Conservation (phyloP, 2,329 filamentous ascomycete species). For the Aspergillus ruber region DNA sequence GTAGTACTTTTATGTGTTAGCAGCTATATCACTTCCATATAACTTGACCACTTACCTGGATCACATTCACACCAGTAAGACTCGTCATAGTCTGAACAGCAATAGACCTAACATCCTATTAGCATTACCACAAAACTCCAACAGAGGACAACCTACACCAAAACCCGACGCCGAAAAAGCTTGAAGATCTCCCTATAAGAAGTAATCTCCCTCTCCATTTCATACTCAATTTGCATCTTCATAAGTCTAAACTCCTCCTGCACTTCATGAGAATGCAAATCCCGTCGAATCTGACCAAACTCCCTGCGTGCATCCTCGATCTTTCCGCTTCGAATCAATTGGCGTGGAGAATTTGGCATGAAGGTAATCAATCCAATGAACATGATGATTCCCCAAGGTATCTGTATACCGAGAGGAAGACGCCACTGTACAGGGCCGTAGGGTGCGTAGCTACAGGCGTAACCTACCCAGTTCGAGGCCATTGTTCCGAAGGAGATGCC, state of each 20-base stretch:
- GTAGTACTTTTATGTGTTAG: slow-evolving; percentile 19
- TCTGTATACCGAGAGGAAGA: slow-evolving; percentile 49
- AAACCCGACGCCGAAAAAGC: slow-evolving; percentile 46
- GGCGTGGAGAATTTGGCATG: slow-evolving; percentile 51
- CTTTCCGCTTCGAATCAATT: slow-evolving; percentile 47
- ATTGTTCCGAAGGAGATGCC: slow-evolving; percentile 53
- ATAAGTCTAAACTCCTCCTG: slow-evolving; percentile 51
- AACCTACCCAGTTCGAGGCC: slow-evolving; percentile 54
- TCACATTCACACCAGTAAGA: slow-evolving; percentile 53
- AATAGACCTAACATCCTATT: slow-evolving; percentile 35
- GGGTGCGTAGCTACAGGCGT: slow-evolving; percentile 48
- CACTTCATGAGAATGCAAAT: slow-evolving; percentile 39
- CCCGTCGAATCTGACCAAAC: slow-evolving; percentile 44
- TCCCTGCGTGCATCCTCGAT: slow-evolving; percentile 44
- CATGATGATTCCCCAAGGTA: slow-evolving; percentile 51
- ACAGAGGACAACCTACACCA: slow-evolving; percentile 40
- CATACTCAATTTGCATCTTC: slow-evolving; percentile 50
- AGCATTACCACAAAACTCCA: slow-evolving; percentile 3
- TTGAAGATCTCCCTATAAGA: slow-evolving; percentile 48
- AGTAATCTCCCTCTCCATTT: slow-evolving; percentile 51
- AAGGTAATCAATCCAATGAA: slow-evolving; percentile 50
- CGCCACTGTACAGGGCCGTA: slow-evolving; percentile 52
- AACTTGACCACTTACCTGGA: slow-evolving; percentile 34
- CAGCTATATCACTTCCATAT: background rate
- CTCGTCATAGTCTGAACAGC: slow-evolving; percentile 54